A percentile compares a stretch with the other conserved stretches of the same genome.
These are phyloP conservation scores for Solanum appendiculatum DNA, from an alignment of 257 asterid genomes.

Conservation along the genomic window DNA sequence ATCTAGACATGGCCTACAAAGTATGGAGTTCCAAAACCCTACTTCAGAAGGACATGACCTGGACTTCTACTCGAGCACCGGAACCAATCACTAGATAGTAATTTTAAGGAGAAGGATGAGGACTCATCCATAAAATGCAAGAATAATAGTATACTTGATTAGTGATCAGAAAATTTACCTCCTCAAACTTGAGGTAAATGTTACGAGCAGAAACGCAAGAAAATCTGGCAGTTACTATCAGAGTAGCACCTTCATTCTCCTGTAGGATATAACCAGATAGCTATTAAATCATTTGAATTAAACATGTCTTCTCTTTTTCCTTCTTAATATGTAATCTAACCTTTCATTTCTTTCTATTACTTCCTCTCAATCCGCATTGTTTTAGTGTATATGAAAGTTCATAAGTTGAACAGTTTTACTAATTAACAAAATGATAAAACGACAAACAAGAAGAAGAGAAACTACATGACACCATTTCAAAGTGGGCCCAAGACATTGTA, in stretches of 20 bases:
- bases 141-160: not conserved
- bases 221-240: conserved; percentile 69
- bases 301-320: not conserved
- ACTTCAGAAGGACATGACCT: not conserved
- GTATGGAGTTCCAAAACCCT: not conserved
- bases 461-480: not conserved
- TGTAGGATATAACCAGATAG: conserved; percentile 9
- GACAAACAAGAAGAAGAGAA: not conserved
- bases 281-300: not conserved
- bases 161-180: conserved; percentile 31
- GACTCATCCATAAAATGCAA: not conserved
- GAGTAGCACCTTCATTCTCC: conserved; percentile 92
- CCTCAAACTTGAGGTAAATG: conserved; percentile 78
- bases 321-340: not conserved
- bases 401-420: not conserved
- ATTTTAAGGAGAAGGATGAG: not conserved
- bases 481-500: not conserved
- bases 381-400: not conserved
- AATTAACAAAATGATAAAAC: not conserved
- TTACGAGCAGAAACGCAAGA: conserved; percentile 67
- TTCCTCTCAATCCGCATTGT: not conserved
- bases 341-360: not conserved
- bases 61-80: not conserved
- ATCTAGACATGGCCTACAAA: not conserved
- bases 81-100: not conserved